Evolutionary conservation across 257 asterid genomes (phyloP), one percentile per base, ranked within the genome.

Genomic region (Penstemon eatonii): DNA sequence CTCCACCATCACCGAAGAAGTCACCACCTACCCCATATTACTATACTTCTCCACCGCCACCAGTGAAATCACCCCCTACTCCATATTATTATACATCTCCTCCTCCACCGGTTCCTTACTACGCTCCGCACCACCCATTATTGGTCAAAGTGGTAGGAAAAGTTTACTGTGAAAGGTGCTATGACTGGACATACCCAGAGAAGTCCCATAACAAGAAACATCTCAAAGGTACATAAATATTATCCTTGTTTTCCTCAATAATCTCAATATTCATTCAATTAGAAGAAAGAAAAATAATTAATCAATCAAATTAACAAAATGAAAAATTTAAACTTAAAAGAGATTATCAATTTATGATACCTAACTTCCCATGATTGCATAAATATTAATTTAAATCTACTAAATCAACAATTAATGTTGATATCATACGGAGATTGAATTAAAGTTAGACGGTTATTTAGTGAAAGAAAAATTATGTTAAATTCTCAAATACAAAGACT

Each of bases 141-240:
- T 51, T 67, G 33, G 74, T 72, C 33, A 76, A 67, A 63, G 77
- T 71, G 19, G 63, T 72, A 5, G 81, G 77, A 15, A 71, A 76
- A 61, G 77, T 76, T 6, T 63, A 75, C 33, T 74, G 79, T 55
- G 38, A 43, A 59, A 68, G 25, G 53, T 74, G 81, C 71, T 67
- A 46, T 40, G 54, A 76, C 42, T 76, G 77, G 67, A 63, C 65
- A 13, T 15, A 60, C 54, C 81, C 74, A 42, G 38, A 42, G 53
- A 71, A 66, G 15, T 71, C 81, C 36, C 81, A 76, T 7, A 25
- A 65, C 59, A 76, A 62, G 72, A 72, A 72, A 42, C 74, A 76
- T 65, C 72, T 72, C 36, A 49, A 67, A 72, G 81, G 78, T 76
- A 76, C 8, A 63, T n/a, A n/a, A n/a, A n/a, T n/a, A n/a, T n/a